Evolutionary conservation across 352 stramenopile genomes (phyloP), one percentile per base, ranked within the genome.

Genomic region (Phytophthora melonis): DNA sequence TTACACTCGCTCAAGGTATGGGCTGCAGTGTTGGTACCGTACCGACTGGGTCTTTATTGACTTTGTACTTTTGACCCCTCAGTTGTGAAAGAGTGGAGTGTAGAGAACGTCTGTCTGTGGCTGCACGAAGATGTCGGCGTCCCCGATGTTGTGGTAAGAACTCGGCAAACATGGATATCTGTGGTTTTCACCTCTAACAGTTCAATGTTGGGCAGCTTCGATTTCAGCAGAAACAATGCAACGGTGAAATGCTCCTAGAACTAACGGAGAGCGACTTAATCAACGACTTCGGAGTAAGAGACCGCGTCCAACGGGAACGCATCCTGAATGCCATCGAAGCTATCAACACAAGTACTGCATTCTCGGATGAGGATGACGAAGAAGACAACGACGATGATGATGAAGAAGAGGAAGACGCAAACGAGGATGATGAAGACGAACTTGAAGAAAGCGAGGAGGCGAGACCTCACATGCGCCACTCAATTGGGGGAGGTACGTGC

Each of bases 91-190:
- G 84, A 93, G 39, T 95, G 88, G 88, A 93, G 74, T 19, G 85
- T 94, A n/a, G 88, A 93, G 34, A 92, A 93, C 54, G 88, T 95
- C 3, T 95, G 86, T 34, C 65, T 93, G 1, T 95, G 88, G 88
- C 79, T 95, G 4, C 77, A 90, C 49, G 87, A 95, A 77, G 88
- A 95, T 34, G 86, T 93, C 3, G 86, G 83, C 0, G 84, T 93
- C 0, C 80, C 80, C 3, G 82, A 93, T 50, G 81, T 94, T 25
- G 88, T 93, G 78, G 88, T 93, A 82, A 21, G 65, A 5, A 56
- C 43, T 14, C 45, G 52, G 7, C 3, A 30, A 39, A 21, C 2
- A 1, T 43, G 32, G 18, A 59, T 23, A 32, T 49, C 19, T 11
- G 13, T 53, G 11, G 27, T 25, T 3, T 16, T 30, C 39, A 3